Evolutionary conservation across 78 protist species (phyloP).

Genomic region (Neovahlkampfia damariscottae): DNA sequence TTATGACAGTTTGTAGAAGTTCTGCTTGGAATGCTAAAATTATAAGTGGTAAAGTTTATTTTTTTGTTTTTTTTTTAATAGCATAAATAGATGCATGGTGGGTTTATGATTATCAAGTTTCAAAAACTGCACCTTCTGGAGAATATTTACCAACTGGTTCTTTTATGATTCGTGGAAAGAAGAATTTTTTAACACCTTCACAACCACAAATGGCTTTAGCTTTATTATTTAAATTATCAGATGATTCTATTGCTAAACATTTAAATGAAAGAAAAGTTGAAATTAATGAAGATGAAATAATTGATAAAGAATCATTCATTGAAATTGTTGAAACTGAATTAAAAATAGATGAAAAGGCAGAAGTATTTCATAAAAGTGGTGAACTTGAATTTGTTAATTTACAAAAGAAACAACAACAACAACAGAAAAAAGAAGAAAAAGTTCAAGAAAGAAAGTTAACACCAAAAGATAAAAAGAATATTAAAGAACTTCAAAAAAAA

Average conservation of each 20-base stretch:
- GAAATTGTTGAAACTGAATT: neutral
- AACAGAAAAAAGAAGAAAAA: conserved; percentile 12
- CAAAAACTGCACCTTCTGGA: conserved; percentile 89
- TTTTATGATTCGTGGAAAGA: conserved; percentile 58
- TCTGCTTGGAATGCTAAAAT: conserved; percentile 85
- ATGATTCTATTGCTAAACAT: conserved; percentile 9
- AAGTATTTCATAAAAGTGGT: neutral
- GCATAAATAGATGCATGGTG: conserved; percentile 87
- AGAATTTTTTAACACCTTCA: conserved; percentile 79
- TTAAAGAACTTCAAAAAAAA: neutral
- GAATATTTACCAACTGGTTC: conserved; percentile 82
- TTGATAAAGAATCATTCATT: neutral
- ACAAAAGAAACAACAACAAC: neutral
- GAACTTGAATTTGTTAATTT: neutral
- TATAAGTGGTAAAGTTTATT: no score
- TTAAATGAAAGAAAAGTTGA: neutral
- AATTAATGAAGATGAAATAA: neutral
- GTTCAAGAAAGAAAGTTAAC: conserved; percentile 4
- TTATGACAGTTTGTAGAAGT: conserved; percentile 31
- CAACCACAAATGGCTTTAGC: conserved; percentile 79
- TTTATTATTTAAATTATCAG: conserved; percentile 50
- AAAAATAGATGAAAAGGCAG: neutral
- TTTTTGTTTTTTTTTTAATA: no score
- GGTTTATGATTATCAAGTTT: conserved; percentile 79
- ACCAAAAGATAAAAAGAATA: neutral